Evolutionary conservation across 805 yeast species (phyloP), one percentile per base, ranked within the genome.

Genomic region (Priceomyces carsonii): DNA sequence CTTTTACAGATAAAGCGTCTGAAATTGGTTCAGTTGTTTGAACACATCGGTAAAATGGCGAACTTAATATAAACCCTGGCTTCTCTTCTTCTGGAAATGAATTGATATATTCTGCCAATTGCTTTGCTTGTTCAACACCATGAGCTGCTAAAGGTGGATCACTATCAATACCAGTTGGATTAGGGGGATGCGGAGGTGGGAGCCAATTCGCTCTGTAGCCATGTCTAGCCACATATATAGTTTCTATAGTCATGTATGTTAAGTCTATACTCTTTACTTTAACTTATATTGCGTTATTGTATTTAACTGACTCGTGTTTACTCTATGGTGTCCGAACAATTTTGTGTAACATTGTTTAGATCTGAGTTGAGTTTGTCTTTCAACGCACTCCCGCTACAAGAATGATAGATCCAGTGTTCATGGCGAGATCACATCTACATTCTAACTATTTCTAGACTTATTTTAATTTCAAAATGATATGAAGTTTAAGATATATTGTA

Each of bases 201-300:
- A 51, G 69, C 96, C 96, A 88, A 54, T 90, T 89, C 33, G 95
- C 80, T 39, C 98, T 69, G 62, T 77, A 87, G 0, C 98, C 99
- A 60, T 91, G 98, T 59, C 93, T 78, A 14, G 83, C 85, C 26
- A 84, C 77, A 48, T 80, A 83, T 5, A 85, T 79, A 2, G 79
- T 76, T 45, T 75, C 69, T 7, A 84, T 47, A 4, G 66, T 39
- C 70, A 65, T 66, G n/a, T n/a, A n/a, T n/a, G n/a, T n/a, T n/a
- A n/a, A n/a, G n/a, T n/a, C n/a, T n/a, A n/a, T n/a, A n/a, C n/a
- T n/a, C n/a, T n/a, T n/a, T n/a, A n/a, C n/a, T n/a, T n/a, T n/a
- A n/a, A n/a, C n/a, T n/a, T n/a, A n/a, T n/a, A n/a, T n/a, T n/a
- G n/a, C n/a, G n/a, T n/a, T n/a, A n/a, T n/a, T n/a, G n/a, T n/a